A percentile compares a stretch with the other conserved stretches of the same genome.
These are phyloP conservation scores for Fusarium drepaniforme DNA, from an alignment of 2,329 filamentous ascomycete species.

Conservation along the genomic window DNA sequence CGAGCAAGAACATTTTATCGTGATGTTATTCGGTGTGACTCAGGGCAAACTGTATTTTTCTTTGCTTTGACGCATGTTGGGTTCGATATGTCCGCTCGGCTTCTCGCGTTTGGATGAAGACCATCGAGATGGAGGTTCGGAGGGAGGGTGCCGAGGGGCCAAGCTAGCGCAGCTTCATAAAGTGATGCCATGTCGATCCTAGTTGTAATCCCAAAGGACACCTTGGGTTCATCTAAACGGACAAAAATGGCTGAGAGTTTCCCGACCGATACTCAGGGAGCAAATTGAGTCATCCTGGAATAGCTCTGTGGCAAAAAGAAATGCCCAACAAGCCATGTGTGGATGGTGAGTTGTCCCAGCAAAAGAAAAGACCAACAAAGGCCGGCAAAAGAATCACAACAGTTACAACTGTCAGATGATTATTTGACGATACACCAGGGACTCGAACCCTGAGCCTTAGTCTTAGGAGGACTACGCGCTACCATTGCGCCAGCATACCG, in stretches of 20 bases:
- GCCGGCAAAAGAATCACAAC: background rate
- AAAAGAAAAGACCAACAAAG: background rate
- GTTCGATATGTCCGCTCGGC: background rate
- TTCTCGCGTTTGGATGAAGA: background rate
- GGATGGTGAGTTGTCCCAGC: background rate
- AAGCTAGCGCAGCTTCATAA: background rate
- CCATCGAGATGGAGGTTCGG: background rate
- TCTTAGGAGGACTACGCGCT: conserved; percentile 56
- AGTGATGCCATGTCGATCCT: background rate
- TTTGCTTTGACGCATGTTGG: background rate
- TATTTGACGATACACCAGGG: conserved; percentile 49
- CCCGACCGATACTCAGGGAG: background rate
- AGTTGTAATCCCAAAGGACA: background rate
- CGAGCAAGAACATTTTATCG: too few species aligned
- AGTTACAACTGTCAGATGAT: background rate
- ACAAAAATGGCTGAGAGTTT: background rate
- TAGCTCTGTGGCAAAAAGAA: background rate
- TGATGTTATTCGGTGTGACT: background rate
- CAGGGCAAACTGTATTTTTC: background rate
- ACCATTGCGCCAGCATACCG: conserved; percentile 53
- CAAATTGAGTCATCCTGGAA: background rate
- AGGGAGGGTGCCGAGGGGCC: background rate
- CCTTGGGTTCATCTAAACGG: background rate
- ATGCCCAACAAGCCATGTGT: background rate
- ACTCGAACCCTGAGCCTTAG: conserved; percentile 57